A percentile compares a stretch with the other conserved stretches of the same genome.
phyloP scores from a whole-genome alignment of 345 rosid species.

The Luvunga scandens region DNA sequence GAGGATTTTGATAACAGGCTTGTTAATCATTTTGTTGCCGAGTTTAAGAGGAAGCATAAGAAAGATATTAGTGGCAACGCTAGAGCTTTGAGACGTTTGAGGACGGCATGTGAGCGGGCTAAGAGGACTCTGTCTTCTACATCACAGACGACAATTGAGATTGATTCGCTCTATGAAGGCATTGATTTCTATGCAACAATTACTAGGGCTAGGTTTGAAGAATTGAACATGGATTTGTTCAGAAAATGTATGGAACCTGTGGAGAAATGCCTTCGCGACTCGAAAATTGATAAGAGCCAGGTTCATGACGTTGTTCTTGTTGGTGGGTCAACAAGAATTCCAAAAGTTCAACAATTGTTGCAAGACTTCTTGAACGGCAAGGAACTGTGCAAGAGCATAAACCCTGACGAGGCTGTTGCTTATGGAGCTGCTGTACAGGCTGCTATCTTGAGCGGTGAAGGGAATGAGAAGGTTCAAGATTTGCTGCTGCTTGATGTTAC shows the following conservation, averaged over 20 bases:
- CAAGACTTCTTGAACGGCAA: slow-evolving; percentile 17
- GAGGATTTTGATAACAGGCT: slow-evolving; percentile 28
- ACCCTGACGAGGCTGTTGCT: slow-evolving; percentile 25
- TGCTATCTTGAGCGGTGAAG: slow-evolving; percentile 23
- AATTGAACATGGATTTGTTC: slow-evolving; percentile 28
- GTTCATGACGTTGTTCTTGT: slow-evolving; percentile 24
- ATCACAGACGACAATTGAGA: slow-evolving; percentile 22
- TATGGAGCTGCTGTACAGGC: slow-evolving; percentile 29
- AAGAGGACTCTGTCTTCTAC: slow-evolving; percentile 24
- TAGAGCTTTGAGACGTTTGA: slow-evolving; percentile 22
- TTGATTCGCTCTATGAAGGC: slow-evolving; percentile 24
- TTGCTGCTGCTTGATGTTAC: slow-evolving; percentile 24
- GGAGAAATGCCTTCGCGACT: slow-evolving; percentile 18
- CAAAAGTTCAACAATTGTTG: slow-evolving; percentile 21
- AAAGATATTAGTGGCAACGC: slow-evolving; percentile 23
- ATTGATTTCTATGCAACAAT: slow-evolving; percentile 24
- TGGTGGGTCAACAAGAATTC: slow-evolving; percentile 25
- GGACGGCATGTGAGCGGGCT: slow-evolving; percentile 25
- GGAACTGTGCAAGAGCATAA: slow-evolving; percentile 24
- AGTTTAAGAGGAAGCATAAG: slow-evolving; percentile 26
- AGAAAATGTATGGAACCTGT: slow-evolving; percentile 26
- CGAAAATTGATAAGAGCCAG: slow-evolving; percentile 20
- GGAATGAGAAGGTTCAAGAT: slow-evolving; percentile 21
- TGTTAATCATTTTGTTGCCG: slow-evolving; percentile 26
- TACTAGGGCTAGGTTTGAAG: slow-evolving; percentile 24